Conservation (phyloP, 2,329 filamentous ascomycete genomes). For the Colletotrichum sp. region DNA sequence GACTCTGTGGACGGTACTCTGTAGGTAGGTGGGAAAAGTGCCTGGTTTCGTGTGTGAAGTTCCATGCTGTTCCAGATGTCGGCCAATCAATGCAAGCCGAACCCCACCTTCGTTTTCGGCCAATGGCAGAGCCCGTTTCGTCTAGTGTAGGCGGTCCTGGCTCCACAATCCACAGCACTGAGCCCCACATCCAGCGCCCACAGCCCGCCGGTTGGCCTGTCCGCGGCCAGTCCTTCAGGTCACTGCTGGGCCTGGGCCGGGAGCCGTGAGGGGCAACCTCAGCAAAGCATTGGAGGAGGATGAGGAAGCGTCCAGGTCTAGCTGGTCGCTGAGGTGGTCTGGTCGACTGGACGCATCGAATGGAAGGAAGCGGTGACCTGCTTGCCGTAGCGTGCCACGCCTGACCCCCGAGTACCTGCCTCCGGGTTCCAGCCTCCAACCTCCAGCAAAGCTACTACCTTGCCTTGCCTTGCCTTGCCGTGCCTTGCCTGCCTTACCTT, state of each 20-base stretch:
- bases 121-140: not conserved
- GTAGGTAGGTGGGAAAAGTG: not conserved
- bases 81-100: conserved; percentile 16
- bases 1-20: not conserved
- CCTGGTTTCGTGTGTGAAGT: conserved; percentile 22
- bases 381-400: not conserved
- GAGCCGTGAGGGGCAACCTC: conserved; percentile 13
- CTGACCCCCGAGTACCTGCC: not conserved
- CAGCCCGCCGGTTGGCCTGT: conserved; percentile 1
- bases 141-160: not conserved
- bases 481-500: not conserved
- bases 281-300: not conserved
- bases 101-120: not conserved
- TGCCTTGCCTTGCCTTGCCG: not conserved
- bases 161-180: not conserved
- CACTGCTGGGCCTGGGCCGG: not conserved
- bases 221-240: not conserved
- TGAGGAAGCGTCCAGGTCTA: not conserved
- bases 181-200: not conserved
- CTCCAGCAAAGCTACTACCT: not conserved
- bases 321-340: not conserved
- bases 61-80: conserved; percentile 20
- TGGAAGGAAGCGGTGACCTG: conserved; percentile 14
- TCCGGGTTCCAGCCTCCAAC: not conserved
- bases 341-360: not conserved